These are phyloP conservation scores for Venturia carpophila DNA, from an alignment of 2,329 filamentous ascomycete genomes.

Conservation along the genomic window DNA sequence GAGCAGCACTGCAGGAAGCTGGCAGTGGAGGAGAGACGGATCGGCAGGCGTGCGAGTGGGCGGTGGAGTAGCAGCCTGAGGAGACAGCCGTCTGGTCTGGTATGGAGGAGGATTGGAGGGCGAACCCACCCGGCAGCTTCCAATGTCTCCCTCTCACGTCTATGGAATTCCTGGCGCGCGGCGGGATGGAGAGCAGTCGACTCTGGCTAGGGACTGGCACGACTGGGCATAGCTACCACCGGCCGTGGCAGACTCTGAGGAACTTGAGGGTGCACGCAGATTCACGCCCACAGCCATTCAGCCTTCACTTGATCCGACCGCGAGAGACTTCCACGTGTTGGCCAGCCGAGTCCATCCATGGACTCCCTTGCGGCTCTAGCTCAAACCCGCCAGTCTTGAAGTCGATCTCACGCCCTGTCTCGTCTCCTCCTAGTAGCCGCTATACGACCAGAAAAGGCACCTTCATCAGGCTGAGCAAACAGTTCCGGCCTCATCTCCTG, in stretches of 20 bases:
- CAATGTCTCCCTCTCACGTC: neutral
- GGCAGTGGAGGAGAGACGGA: neutral
- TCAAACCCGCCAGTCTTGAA: neutral
- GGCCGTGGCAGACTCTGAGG: neutral
- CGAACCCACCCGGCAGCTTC: neutral
- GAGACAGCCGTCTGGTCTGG: neutral
- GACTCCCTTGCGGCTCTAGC: neutral
- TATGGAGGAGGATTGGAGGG: neutral
- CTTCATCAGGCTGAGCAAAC: neutral
- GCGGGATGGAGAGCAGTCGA: neutral
- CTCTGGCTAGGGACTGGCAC: neutral
- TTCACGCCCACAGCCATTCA: neutral
- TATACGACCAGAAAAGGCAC: neutral
- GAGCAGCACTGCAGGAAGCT: neutral
- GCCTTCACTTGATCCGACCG: neutral
- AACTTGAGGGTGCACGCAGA: neutral
- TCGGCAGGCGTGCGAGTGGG: neutral
- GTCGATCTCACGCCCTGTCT: neutral
- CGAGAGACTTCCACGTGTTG: slow-evolving; percentile 4
- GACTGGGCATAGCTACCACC: neutral
- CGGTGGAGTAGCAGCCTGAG: neutral
- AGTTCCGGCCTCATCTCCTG: neutral
- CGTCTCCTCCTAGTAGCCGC: neutral
- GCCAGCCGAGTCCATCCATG: neutral
- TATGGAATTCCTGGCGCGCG: neutral